These are phyloP conservation scores for Ceratobasidium sp. DNA, from an alignment of 1,284 basidiomycete genomes.

Conservation along the genomic window DNA sequence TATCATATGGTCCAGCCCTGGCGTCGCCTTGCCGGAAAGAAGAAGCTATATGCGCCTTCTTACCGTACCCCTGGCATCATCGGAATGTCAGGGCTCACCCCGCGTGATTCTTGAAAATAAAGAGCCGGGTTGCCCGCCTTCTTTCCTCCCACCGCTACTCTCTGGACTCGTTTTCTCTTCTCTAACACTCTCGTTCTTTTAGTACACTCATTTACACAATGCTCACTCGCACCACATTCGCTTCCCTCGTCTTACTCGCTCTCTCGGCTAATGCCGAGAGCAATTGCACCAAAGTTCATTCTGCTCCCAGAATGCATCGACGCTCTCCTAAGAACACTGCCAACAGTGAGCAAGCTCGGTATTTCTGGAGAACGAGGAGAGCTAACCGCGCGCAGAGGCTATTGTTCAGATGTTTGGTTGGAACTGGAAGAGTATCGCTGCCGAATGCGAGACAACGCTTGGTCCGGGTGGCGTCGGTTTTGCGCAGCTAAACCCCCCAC, in stretches of 20 bases:
- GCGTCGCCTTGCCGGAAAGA: background rate
- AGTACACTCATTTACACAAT: slow-evolving; percentile 25
- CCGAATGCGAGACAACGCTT: slow-evolving; percentile 47
- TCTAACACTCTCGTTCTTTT: slow-evolving; percentile 18
- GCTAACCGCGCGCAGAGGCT: slow-evolving; percentile 38
- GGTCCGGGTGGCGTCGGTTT: slow-evolving; percentile 47
- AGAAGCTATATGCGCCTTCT: no score
- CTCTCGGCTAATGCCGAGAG: slow-evolving; percentile 21
- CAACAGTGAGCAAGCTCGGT: slow-evolving; percentile 24
- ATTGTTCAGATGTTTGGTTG: slow-evolving; percentile 49
- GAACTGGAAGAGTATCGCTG: slow-evolving; percentile 48
- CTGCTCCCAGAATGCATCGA: background rate
- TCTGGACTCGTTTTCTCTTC: slow-evolving; percentile 4
- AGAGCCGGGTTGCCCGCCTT: background rate
- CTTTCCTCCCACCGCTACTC: slow-evolving; percentile 1
- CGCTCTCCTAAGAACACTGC: slow-evolving; percentile 25
- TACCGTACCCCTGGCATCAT: slow-evolving; percentile 7
- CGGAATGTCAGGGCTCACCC: background rate
- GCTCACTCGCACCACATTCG: slow-evolving; percentile 33
- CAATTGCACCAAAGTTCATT: slow-evolving; percentile 14
- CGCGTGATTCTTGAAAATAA: background rate
- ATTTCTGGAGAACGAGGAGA: background rate
- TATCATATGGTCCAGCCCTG: background rate
- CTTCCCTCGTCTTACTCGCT: slow-evolving; percentile 33
- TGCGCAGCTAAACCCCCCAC: slow-evolving; percentile 48